Base-by-base conservation (phyloP, 2,329 filamentous ascomycete genomes). In the Colletotrichum endophyticum region DNA sequence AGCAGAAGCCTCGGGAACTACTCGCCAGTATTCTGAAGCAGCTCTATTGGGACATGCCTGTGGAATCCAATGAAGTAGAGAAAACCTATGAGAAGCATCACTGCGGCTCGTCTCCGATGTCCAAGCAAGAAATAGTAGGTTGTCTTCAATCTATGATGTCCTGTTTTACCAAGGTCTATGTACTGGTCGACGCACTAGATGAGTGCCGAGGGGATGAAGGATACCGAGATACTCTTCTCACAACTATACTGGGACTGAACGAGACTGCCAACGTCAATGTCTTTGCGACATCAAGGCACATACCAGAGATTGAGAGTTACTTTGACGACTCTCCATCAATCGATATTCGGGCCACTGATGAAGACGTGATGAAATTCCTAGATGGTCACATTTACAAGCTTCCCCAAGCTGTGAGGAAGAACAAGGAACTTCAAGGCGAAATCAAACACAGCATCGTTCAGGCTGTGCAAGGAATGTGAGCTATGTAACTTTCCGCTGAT, bases 1-100 rank as follows among this genome's bases (percentile, higher is more conserved):
- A 88, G 19, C 87, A 90, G 63, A 84, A 73, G 0, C 36, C 79
- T 3, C 73, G 81, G 1, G 28, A 81, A 34, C 70, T 88, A 0
- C 66, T 87, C 1, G 70, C 79, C 2, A 84, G 79, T 66, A 32
- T 89, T 0, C 64, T 88, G 5, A 86, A 82, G 68, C 87, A 89
- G 77, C 79, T 89, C 6, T 88, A 0, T 83, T 85, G 49, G 36
- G 78, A 1, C 28, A 9, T 59, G 7, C 56, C 22, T 0, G 2
- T 0, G 0, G 56, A 13, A 2, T 0, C 0, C 53, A 27, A 7
- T 16, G 7, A 57, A 0, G 5, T 57, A 0, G 25, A 16, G 1
- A 3, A 8, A 19, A 0, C 73, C 5, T 73, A 85, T 64, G 62
- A 71, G 15, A 13, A 6, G 0, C 56, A 16, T 13, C n/a, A 78